Evolutionary conservation across 257 asterid species (phyloP), one percentile per base, ranked within the genome.

Genomic region (Capsicum rhomboideum): DNA sequence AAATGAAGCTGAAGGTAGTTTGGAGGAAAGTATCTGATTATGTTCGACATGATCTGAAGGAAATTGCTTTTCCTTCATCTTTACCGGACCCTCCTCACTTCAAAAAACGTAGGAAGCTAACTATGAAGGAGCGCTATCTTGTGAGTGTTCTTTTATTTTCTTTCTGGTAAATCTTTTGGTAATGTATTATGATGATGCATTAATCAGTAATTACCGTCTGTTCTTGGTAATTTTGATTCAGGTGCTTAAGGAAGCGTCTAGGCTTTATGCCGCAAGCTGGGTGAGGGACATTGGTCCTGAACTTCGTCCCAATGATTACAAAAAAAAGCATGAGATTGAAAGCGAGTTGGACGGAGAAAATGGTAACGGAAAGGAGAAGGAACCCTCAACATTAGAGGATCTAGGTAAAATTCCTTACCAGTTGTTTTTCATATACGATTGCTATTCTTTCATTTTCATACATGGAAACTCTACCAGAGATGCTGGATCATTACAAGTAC

Each of bases 251-350:
- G 94, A 93, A 91, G 97, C 98, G 10, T 90, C 91, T 61, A 89
- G 97, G 82, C 92, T 93, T 10, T 95, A 97, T 84, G 92, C 84
- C n/a, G 98, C 96, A 42, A 95, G 98, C 87, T 95, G 98, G 99
- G 95, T 92, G 26, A 89, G 99, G 88, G 98, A 95, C 80, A 95
- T 95, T 67, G 98, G 98, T 83, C 98, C 98, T 14, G 98, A 95
- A 54, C 97, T 95, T 82, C 91, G 97, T 82, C 99, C 99, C 55
- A 81, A 87, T 85, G 92, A 90, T n/a, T 87, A 95, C 94, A 95
- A 86, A 83, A 92, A 81, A 89, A 86, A 86, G 83, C 82, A 82
- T 85, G 92, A 88, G 78, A 68, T 49, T 40, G 89, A 84, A 66
- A 90, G 79, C 79, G 23, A 40, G 82, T 6, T 66, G 49, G 63